Conservation (phyloP, 2,329 filamentous ascomycete species). For the Blastomyces emzantsi region DNA sequence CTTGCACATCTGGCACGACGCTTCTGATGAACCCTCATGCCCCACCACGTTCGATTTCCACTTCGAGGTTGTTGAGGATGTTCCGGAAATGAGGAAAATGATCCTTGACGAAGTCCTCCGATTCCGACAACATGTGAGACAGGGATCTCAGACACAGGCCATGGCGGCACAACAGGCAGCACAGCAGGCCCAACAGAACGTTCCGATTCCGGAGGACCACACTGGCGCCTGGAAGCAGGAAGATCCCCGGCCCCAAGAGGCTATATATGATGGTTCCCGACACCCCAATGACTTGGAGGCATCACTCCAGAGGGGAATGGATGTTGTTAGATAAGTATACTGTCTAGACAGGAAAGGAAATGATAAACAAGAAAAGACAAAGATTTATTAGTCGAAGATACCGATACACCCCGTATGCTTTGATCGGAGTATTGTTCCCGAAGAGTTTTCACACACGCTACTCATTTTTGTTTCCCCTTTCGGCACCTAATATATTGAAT, state of each 20-base stretch:
- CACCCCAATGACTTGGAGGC: constrained; percentile 40
- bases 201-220: constrained; percentile 55
- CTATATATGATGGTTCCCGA: constrained; percentile 33
- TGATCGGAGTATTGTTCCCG: not conserved
- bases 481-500: not conserved
- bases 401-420: not conserved
- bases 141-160: constrained; percentile 38
- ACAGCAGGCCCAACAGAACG: constrained; percentile 38
- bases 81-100: constrained; percentile 91
- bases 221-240: constrained; percentile 48
- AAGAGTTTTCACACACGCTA: not conserved
- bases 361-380: not conserved
- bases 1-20: constrained; percentile 96
- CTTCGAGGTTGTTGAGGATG: constrained; percentile 95
- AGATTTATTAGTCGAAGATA: not conserved
- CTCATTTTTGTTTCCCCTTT: not conserved
- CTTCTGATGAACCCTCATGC: constrained; percentile 88
- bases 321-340: constrained; percentile 31
- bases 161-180: constrained; percentile 33
- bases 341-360: not conserved
- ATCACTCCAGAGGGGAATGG: constrained; percentile 49
- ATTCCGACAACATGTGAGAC: constrained; percentile 61
- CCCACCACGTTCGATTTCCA: constrained; percentile 95
- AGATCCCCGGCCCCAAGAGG: constrained; percentile 54
- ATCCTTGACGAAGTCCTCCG: constrained; percentile 88